Evolutionary conservation across 441 rosid species (phyloP).

Genomic region (Euphorbia celastroides): DNA sequence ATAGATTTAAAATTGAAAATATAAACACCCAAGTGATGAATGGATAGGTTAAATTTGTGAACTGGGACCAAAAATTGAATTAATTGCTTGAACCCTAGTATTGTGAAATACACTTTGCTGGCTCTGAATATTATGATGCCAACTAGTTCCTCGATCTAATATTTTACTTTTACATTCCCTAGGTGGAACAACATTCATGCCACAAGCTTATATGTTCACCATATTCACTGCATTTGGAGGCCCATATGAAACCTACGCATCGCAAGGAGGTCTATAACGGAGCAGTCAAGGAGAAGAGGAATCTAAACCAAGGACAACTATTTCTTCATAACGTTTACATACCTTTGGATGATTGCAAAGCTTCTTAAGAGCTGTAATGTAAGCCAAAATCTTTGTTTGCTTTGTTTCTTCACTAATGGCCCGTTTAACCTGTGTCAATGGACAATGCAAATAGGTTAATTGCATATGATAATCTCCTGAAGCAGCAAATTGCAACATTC

Average conservation of each 20-base stretch:
- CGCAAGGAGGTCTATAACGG: neutral
- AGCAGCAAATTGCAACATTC: slow-evolving; percentile 4
- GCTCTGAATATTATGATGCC: neutral
- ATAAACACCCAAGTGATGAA: slow-evolving; percentile 4
- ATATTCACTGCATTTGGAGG: neutral
- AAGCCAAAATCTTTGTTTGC: slow-evolving; percentile 86
- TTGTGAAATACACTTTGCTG: neutral
- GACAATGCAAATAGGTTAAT: slow-evolving; percentile 15
- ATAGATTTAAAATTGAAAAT: no score
- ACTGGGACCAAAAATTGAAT: neutral
- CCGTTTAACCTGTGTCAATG: slow-evolving; percentile 60
- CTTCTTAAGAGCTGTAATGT: slow-evolving; percentile 98
- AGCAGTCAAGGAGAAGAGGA: slow-evolving; percentile 1
- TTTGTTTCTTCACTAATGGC: slow-evolving; percentile 77
- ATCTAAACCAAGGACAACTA: slow-evolving; percentile 10
- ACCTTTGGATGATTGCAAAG: slow-evolving; percentile 99
- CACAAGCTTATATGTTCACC: no score
- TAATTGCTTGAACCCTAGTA: neutral
- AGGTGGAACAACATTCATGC: neutral
- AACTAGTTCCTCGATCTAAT: neutral
- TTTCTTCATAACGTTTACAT: slow-evolving; percentile 4
- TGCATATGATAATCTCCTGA: slow-evolving; percentile 3
- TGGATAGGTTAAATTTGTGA: neutral
- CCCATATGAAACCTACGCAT: neutral
- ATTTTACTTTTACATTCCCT: slow-evolving; percentile 1